Conservation (phyloP, 2,329 filamentous ascomycete genomes). For the Calonectria crousiana region DNA sequence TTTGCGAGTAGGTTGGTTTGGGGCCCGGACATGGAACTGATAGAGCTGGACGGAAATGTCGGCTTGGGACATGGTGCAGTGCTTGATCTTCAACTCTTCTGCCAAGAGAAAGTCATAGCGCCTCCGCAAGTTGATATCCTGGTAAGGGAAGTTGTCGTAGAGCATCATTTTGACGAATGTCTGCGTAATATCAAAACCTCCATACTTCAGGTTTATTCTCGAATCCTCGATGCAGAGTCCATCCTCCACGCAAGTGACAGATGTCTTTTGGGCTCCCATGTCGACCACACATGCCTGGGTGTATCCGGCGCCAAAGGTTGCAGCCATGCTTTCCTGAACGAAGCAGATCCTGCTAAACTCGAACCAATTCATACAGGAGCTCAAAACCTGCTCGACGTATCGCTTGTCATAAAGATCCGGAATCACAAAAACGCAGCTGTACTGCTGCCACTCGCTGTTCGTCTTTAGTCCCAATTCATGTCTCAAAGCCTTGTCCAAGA, state of each 20-base stretch:
- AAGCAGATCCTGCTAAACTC: slow-evolving; percentile 92
- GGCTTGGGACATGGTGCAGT: slow-evolving; percentile 90
- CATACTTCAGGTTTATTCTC: slow-evolving; percentile 93
- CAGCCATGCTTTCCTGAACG: slow-evolving; percentile 95
- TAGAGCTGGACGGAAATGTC: slow-evolving; percentile 89
- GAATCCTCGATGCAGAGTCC: slow-evolving; percentile 96
- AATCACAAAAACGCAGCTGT: slow-evolving; percentile 97
- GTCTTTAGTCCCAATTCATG: slow-evolving; percentile 84
- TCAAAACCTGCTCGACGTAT: slow-evolving; percentile 87
- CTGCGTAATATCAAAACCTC: slow-evolving; percentile 92
- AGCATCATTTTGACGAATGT: slow-evolving; percentile 99
- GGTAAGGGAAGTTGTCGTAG: slow-evolving; percentile 94
- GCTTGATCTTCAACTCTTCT: slow-evolving; percentile 94
- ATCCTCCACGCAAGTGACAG: slow-evolving; percentile 96
- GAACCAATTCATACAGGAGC: slow-evolving; percentile 89
- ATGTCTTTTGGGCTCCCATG: slow-evolving; percentile 96
- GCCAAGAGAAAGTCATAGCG: slow-evolving; percentile 94
- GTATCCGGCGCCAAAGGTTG: slow-evolving; percentile 94
- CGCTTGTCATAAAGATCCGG: slow-evolving; percentile 96
- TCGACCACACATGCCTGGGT: slow-evolving; percentile 96
- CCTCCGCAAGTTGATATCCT: slow-evolving; percentile 90
- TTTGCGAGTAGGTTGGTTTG: slow-evolving; percentile 89
- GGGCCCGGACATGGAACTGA: slow-evolving; percentile 90
- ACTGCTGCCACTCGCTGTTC: slow-evolving; percentile 87
- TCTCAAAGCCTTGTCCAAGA: slow-evolving; percentile 87